Evolutionary conservation across 768 basidiomycete species (phyloP).

Genomic region (Boletus tomentosulus): DNA sequence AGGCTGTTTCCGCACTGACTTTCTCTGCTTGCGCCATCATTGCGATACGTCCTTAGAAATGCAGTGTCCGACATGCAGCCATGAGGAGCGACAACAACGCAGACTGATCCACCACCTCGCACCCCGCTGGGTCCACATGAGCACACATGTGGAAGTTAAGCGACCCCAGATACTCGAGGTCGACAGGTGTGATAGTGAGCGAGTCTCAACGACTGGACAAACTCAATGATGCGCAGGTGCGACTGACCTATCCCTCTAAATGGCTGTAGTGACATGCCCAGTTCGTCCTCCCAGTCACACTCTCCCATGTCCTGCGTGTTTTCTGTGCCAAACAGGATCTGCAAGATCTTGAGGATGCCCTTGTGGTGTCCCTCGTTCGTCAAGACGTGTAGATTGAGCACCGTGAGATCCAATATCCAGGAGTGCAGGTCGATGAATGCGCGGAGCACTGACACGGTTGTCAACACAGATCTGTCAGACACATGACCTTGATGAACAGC

Average conservation of each 20-base stretch:
- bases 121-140: slow-evolving; percentile 64
- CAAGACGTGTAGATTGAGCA: slow-evolving; percentile 84
- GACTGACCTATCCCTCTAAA: slow-evolving; percentile 79
- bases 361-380: slow-evolving; percentile 75
- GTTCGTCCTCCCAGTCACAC: slow-evolving; percentile 37
- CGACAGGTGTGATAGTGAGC: slow-evolving; percentile 50
- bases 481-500: slow-evolving; percentile 54
- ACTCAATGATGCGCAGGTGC: slow-evolving; percentile 81
- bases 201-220: slow-evolving; percentile 81
- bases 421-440: slow-evolving; percentile 82
- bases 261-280: slow-evolving; percentile 39
- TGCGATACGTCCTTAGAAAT: slow-evolving; percentile 63
- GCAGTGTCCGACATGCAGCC: slow-evolving; percentile 54
- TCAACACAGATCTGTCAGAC: slow-evolving; percentile 66
- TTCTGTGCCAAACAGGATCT: slow-evolving; percentile 75
- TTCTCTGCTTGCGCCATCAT: slow-evolving; percentile 61
- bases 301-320: slow-evolving; percentile 40
- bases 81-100: slow-evolving; percentile 69
- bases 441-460: slow-evolving; percentile 63
- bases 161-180: slow-evolving; percentile 60
- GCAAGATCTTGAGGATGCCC: slow-evolving; percentile 67
- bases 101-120: slow-evolving; percentile 76
- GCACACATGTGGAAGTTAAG: slow-evolving; percentile 70
- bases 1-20: slow-evolving; percentile 62
- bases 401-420: slow-evolving; percentile 78